Evolutionary conservation across 2,329 filamentous ascomycete genomes (phyloP).

Genomic region (Penicillium sp.): DNA sequence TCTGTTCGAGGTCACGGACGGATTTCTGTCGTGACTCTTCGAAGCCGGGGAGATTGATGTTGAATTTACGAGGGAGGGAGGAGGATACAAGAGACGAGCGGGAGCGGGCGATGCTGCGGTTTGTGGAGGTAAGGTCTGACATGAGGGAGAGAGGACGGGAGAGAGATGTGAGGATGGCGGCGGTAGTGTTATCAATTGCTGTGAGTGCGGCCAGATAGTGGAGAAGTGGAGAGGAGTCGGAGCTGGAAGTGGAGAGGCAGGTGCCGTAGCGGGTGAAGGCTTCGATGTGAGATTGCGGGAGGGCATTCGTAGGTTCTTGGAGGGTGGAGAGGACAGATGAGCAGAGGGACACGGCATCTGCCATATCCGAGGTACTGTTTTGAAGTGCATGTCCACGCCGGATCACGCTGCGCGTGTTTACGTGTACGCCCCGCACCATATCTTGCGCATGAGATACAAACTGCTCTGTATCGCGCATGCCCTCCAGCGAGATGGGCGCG

Average conservation of each 20-base stretch:
- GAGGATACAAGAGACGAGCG: constrained; percentile 70
- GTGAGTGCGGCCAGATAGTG: constrained; percentile 74
- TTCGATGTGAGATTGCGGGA: constrained; percentile 66
- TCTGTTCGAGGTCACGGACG: constrained; percentile 80
- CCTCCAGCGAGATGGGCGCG: constrained; percentile 67
- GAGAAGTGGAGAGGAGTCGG: constrained; percentile 69
- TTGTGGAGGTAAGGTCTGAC: constrained; percentile 68
- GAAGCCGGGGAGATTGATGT: constrained; percentile 52
- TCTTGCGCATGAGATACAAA: constrained; percentile 90
- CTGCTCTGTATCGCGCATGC: constrained; percentile 84
- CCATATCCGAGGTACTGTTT: constrained; percentile 56
- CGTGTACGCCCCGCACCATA: constrained; percentile 80
- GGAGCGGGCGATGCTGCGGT: constrained; percentile 75
- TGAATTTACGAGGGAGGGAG: constrained; percentile 47
- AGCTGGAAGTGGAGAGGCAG: constrained; percentile 58
- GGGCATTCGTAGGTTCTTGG: constrained; percentile 54
- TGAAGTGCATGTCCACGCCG: constrained; percentile 74
- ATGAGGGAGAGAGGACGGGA: constrained; percentile 78
- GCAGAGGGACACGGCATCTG: constrained; percentile 44
- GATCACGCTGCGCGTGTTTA: constrained; percentile 77
- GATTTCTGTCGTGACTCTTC: constrained; percentile 84
- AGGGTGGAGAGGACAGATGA: constrained; percentile 53
- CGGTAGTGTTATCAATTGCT: constrained; percentile 79
- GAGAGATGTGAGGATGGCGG: constrained; percentile 76
- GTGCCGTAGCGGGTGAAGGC: constrained; percentile 73